Base-by-base conservation (phyloP, 2,329 filamentous ascomycete species). In the Zymoseptoria passerinii region DNA sequence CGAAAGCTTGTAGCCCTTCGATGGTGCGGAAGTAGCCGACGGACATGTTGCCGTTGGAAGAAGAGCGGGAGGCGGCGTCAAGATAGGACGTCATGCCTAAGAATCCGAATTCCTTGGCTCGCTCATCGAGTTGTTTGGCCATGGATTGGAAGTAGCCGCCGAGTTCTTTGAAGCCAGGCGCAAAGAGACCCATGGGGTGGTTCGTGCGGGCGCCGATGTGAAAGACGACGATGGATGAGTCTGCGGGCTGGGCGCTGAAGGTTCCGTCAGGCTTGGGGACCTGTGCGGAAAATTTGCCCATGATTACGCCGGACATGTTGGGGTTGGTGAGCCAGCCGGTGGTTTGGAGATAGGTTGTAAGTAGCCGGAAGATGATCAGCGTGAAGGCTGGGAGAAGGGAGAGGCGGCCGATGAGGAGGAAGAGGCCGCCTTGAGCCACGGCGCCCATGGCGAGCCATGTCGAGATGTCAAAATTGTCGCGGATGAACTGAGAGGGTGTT, bases 11-110 rank as follows among this genome's bases (percentile, higher is more conserved):
- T 16, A 84, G 66, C 13, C 75, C 75, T 48, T 78, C 78, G 16
- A 78, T 58, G 56, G 74, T 72, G 40, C 74, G 72, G 69, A 84
- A 84, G 73, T 83, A 83, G 65, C 75, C 76, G 35, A 80, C 72
- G 2, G 65, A 64, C 59, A 80, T 61, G 19, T 69, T 16, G 7
- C 77, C 75, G 61, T 76, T 77, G 56, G 75, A 72, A 13, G 74
- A 73, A 2, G 62, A 60, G 35, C 73, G 70, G 23, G 75, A 72
- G 10, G 69, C 67, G n/a, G 60, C 53, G 54, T 69, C 71, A n/a
- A 69, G 54, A 73, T 77, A 83, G 10, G 64, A 61, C 2, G 75
- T 77, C 23, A 70, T 64, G 44, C 76, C 75, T 1, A 83, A 68
- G 59, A 81, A 75, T 4, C 81, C 81, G 58, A 76, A 76, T 52